Evolutionary conservation across 2,329 filamentous ascomycete genomes (phyloP).

Genomic region (Penicillium fuscoglaucum): DNA sequence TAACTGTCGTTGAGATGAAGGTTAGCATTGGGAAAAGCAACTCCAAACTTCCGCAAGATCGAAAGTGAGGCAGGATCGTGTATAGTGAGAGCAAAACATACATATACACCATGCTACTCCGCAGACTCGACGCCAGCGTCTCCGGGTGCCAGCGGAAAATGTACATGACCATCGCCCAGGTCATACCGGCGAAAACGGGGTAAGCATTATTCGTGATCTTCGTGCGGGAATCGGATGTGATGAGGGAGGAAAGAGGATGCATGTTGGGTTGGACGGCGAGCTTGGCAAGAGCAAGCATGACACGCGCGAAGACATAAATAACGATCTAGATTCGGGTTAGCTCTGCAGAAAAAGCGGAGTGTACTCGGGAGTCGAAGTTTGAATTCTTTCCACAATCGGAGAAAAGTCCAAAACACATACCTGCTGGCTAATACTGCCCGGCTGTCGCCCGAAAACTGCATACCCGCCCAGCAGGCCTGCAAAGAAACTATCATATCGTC

Average conservation of each 20-base stretch:
- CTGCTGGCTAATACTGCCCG: conserved; percentile 80
- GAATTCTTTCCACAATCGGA: background rate
- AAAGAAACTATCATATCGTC: conserved; percentile 79
- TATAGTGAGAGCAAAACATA: conserved; percentile 53
- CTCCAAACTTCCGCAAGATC: no score
- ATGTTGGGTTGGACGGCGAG: conserved; percentile 68
- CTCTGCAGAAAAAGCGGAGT: background rate
- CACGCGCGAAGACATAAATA: conserved; percentile 94
- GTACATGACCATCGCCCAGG: conserved; percentile 95
- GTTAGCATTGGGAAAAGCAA: conserved; percentile 2
- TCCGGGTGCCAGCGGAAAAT: conserved; percentile 90
- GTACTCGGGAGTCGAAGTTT: background rate
- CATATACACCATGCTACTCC: conserved; percentile 97
- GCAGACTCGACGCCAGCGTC: conserved; percentile 83
- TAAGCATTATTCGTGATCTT: conserved; percentile 72
- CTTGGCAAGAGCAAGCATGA: conserved; percentile 79
- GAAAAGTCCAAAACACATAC: conserved; percentile 22
- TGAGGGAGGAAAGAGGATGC: conserved; percentile 43
- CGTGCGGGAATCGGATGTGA: conserved; percentile 47
- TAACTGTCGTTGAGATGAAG: conserved; percentile 49
- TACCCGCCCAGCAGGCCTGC: conserved; percentile 89
- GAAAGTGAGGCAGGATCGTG: background rate
- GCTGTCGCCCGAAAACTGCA: conserved; percentile 80
- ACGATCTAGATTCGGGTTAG: conserved; percentile 67
- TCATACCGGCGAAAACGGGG: conserved; percentile 87